Conservation (phyloP, 1,284 basidiomycete species). For the Papiliotrema laurentii region DNA sequence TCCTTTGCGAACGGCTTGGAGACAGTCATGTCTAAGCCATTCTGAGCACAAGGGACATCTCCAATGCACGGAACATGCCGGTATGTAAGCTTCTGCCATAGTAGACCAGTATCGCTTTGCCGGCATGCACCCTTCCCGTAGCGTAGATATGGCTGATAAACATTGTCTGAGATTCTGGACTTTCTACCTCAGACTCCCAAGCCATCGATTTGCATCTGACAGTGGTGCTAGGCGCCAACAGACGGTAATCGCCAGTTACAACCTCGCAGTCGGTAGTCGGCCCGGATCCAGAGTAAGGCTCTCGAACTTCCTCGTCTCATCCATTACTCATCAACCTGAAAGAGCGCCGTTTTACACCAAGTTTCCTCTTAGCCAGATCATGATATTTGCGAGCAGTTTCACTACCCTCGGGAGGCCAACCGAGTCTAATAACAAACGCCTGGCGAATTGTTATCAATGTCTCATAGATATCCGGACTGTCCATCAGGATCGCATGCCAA, state of each 20-base stretch:
- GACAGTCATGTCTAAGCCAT: neutral
- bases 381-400: neutral
- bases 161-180: neutral
- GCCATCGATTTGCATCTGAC: neutral
- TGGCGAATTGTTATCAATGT: neutral
- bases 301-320: neutral
- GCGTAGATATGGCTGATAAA: neutral
- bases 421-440: neutral
- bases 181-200: neutral
- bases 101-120: neutral
- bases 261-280: neutral
- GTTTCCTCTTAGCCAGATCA: neutral
- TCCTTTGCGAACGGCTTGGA: neutral
- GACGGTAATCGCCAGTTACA: neutral
- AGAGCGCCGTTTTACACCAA: neutral
- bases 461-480: too few relatives aligned
- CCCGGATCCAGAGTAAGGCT: neutral
- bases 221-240: neutral
- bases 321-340: neutral
- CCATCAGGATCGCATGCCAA: neutral
- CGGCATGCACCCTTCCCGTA: neutral
- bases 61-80: neutral
- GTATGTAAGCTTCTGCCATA: neutral
- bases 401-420: neutral
- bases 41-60: neutral